Evolutionary conservation across 495 filamentous ascomycete genomes (phyloP).

Genomic region (Tetracladium setigerum): DNA sequence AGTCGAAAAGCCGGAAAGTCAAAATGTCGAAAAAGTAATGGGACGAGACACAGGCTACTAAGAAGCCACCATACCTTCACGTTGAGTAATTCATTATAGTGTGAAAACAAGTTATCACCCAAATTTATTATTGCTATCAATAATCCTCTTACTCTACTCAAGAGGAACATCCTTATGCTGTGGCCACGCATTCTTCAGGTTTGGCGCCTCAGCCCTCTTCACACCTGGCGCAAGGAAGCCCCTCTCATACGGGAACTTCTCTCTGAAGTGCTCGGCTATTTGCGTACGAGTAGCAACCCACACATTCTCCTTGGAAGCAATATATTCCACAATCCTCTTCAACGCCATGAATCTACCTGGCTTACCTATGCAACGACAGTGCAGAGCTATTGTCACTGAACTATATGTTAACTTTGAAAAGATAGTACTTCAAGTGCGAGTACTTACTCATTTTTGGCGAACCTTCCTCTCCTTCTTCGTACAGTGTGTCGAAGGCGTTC

Average conservation of each 20-base stretch:
- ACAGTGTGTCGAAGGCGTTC: slow-evolving; percentile 32
- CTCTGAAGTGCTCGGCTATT: slow-evolving; percentile 33
- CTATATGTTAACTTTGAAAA: too few relatives aligned
- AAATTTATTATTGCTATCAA: too few relatives aligned
- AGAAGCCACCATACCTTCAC: too few relatives aligned
- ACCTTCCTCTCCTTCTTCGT: slow-evolving; percentile 32
- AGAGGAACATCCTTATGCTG: slow-evolving; percentile 11
- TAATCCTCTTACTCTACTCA: not conserved
- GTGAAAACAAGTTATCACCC: too few relatives aligned
- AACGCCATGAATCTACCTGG: slow-evolving; percentile 34
- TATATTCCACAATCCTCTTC: slow-evolving; percentile 37
- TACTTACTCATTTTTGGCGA: slow-evolving; percentile 38
- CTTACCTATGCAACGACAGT: slow-evolving; percentile 34
- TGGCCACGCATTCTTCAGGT: slow-evolving; percentile 12
- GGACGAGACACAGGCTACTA: too few relatives aligned
- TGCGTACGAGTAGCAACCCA: slow-evolving; percentile 38
- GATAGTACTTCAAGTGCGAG: too few relatives aligned
- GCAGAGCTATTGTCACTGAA: slow-evolving; percentile 36
- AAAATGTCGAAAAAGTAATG: too few relatives aligned
- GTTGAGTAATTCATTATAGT: too few relatives aligned
- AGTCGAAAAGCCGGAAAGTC: too few relatives aligned
- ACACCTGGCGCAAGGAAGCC: slow-evolving; percentile 18
- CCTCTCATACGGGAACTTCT: slow-evolving; percentile 32
- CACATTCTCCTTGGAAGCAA: slow-evolving; percentile 31
- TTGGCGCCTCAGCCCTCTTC: slow-evolving; percentile 13